Evolutionary conservation across 306 rosid species (phyloP), one percentile per base, ranked within the genome.

Genomic region (Carpinus viminea): DNA sequence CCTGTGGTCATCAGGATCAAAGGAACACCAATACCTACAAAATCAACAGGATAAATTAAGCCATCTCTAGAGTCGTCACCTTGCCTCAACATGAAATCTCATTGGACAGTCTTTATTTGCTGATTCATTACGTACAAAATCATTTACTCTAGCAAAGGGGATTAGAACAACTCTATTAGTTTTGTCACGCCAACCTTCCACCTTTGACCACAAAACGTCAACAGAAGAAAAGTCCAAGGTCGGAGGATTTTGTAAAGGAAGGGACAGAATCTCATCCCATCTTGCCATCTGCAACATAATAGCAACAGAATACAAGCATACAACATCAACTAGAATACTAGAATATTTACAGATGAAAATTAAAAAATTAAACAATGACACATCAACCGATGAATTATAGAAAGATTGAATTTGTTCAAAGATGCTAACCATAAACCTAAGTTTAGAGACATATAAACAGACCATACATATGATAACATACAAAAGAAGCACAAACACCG

Each of bases 1-100:
- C 78, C 97, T 85, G 57, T 89, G 94, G 85, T 95, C 98, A 80
- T 95, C 98, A 50, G 97, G 98, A 65, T 98, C 99, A 89, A 92
- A 93, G 51, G 98, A 95, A 83, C 98, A 95, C 98, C 98, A 92
- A 83, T 28, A 95, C 80, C 98, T 95, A 66, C 83, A 81, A 46
- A 64, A 74, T 57, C 24, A 16, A 83, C 70, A 57, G 60, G 47
- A 82, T 74, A 65, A 80, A 9, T 61, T 72, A 89, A 68, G 89
- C 28, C n/a, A 51, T 82, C 75, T 88, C 78, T 26, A 85, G 85
- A 52, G 87, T 8, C 90, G 83, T 51, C 93, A 87, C 85, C 99
- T 87, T 16, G 97, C 97, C 86, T 93, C 94, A 46, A 92, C 96
- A 80, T 95, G 93, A 88, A 92, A 92, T 81, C 93, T 87, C 41